Evolutionary conservation across 1,139 yeast species (phyloP), one percentile per base, ranked within the genome.

Genomic region (Saccharomyces hybrid): DNA sequence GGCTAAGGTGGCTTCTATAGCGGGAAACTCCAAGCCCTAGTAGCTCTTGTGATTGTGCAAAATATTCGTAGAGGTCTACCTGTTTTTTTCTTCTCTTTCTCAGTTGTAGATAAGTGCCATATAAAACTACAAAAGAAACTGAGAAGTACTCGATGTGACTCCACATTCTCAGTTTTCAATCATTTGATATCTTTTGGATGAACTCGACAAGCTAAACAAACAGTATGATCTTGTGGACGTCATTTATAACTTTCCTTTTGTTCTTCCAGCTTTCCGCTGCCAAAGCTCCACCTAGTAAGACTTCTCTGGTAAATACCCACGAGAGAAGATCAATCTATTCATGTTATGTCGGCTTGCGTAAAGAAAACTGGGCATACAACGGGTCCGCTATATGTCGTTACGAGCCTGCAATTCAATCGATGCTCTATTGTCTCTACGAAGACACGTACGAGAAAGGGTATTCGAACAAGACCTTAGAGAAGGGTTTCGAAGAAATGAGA

Each of bases 321-420:
- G 42, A 38, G 3, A 38, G 42, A 16, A 38, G 42, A 38, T 38
- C 42, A 8, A 38, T 38, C 4, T 38, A 38, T 38, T 38, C 42
- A 38, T 38, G 42, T 16, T 38, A 38, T 11, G 42, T 38, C 11
- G 42, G 42, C 2, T 38, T 38, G 11, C 42, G 42, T 38, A 38
- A 38, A 16, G 25, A 38, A 8, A 38, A 14, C n/a, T 38, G 42
- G 42, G 23, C 13, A 14, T 38, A 7, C 42, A 38, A 38, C 4
- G 42, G 42, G 42, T 38, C 42, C 11, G 42, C 60, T 8, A 27
- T 62, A 5, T 63, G 23, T 19, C 23, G 23, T 19, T 63, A 60
- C 47, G 55, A 52, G 29, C 64, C 65, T 1, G 65, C 66, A 7
- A 56, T 62, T 16, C 61, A 57, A 34, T 58, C 64, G 11, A 59